These are phyloP conservation scores for Exophiala sp. DNA, from an alignment of 2,329 filamentous ascomycete species.

Conservation along the genomic window DNA sequence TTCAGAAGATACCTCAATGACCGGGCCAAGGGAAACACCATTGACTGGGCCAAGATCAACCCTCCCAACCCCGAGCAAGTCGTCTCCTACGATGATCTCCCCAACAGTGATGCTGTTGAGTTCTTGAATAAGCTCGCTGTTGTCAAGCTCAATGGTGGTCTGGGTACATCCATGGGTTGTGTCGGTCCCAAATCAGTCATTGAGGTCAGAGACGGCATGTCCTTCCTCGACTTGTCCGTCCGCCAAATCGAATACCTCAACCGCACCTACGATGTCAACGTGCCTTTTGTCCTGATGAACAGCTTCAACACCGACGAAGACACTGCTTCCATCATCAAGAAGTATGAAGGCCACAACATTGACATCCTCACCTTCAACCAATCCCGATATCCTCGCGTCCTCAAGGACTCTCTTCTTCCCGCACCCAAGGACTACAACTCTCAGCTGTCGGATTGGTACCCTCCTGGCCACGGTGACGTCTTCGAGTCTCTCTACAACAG, in stretches of 20 bases:
- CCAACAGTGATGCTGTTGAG: constrained; percentile 83
- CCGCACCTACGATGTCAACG: constrained; percentile 94
- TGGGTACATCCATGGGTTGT: constrained; percentile 99
- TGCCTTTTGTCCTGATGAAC: constrained; percentile 99
- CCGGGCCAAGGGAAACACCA: constrained; percentile 94
- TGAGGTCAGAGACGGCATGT: constrained; percentile 99
- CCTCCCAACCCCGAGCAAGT: constrained; percentile 92
- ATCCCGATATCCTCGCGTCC: constrained; percentile 94
- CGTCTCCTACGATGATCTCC: constrained; percentile 86
- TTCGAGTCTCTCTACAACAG: constrained; percentile 99
- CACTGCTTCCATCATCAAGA: constrained; percentile 99
- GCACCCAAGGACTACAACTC: constrained; percentile 88
- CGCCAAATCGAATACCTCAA: constrained; percentile 99
- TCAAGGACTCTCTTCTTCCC: constrained; percentile 96
- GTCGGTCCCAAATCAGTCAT: constrained; percentile 99
- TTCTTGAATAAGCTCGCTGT: constrained; percentile 98
- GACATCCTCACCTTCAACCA: constrained; percentile 99
- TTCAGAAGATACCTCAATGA: constrained; percentile 98
- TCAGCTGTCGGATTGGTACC: constrained; percentile 94
- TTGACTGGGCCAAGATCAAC: constrained; percentile 96
- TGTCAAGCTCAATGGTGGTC: constrained; percentile 97
- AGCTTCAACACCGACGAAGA: constrained; percentile 99
- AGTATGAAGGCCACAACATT: constrained; percentile 99
- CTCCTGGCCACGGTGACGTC: constrained; percentile 97
- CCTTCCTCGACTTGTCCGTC: constrained; percentile 96